These are phyloP conservation scores for Hortaea sp. DNA, from an alignment of 2,329 filamentous ascomycete genomes.

Conservation along the genomic window DNA sequence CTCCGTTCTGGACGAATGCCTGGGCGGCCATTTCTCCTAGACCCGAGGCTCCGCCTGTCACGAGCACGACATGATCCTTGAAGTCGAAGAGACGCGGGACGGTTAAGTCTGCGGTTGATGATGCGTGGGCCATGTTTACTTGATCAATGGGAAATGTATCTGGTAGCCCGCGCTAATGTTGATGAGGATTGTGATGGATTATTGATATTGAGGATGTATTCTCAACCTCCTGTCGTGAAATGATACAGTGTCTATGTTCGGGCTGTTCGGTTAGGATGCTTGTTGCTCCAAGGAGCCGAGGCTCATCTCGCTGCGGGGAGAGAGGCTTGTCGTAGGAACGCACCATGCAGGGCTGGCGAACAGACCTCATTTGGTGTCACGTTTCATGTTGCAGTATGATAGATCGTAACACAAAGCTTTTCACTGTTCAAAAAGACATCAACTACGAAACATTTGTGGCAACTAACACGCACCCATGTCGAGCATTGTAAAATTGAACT, in stretches of 20 bases:
- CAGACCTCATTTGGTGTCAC: neutral
- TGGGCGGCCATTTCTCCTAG: constrained; percentile 39
- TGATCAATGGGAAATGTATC: too few species aligned
- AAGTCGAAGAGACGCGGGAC: constrained; percentile 26
- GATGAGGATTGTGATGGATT: too few species aligned
- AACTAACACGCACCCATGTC: neutral
- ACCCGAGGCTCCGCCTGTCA: constrained; percentile 37
- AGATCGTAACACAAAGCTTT: neutral
- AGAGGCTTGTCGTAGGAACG: neutral
- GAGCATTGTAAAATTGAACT: too few species aligned
- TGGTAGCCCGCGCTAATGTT: too few species aligned
- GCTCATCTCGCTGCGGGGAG: neutral
- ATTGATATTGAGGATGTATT: too few species aligned
- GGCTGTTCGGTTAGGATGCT: neutral
- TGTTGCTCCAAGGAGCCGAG: neutral
- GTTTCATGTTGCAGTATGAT: neutral
- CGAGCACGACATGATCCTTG: constrained; percentile 30
- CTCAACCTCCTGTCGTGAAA: neutral
- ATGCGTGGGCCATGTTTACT: constrained; percentile 22
- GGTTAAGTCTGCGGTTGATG: constrained; percentile 17
- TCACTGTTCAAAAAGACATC: neutral
- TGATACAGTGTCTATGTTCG: neutral
- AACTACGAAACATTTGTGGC: neutral
- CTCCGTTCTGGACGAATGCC: constrained; percentile 36
- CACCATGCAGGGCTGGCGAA: neutral